These are phyloP conservation scores for Mycena citricolor DNA, from an alignment of 1,284 basidiomycete genomes.

Conservation along the genomic window DNA sequence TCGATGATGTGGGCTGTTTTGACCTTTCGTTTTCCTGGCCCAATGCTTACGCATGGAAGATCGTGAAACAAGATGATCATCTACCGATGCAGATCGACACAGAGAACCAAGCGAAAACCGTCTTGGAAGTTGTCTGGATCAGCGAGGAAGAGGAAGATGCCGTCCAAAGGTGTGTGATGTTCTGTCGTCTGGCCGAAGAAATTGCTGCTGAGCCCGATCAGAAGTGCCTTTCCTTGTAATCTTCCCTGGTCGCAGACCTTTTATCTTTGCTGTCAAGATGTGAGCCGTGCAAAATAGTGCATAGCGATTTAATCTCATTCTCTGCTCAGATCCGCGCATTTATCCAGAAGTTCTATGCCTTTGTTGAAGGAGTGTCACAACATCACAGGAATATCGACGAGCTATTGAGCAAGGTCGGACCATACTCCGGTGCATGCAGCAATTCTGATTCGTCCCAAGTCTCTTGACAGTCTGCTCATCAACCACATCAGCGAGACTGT, in stretches of 20 bases:
- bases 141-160: constrained; percentile 64
- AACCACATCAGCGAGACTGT: constrained; percentile 82
- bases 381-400: constrained; percentile 93
- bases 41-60: constrained; percentile 45
- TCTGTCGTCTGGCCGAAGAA: constrained; percentile 13
- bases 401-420: constrained; percentile 76
- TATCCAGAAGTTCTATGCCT: constrained; percentile 96
- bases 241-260: constrained; percentile 97
- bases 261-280: constrained; percentile 92
- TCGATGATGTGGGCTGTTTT: constrained; percentile 64
- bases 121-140: constrained; percentile 87
- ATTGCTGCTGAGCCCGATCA: constrained; percentile 31
- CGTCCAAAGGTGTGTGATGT: constrained; percentile 55
- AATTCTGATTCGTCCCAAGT: constrained; percentile 48
- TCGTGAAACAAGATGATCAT: constrained; percentile 88
- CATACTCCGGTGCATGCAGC: not conserved
- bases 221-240: constrained; percentile 69
- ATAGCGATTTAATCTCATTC: not conserved
- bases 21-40: not conserved
- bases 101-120: constrained; percentile 69
- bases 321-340: constrained; percentile 77
- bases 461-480: constrained; percentile 83
- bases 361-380: constrained; percentile 91
- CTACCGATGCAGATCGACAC: constrained; percentile 87
- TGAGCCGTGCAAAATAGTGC: constrained; percentile 34